phyloP scores from a whole-genome alignment of 2,329 filamentous ascomycete species.

The Colletotrichum chlorophyti region DNA sequence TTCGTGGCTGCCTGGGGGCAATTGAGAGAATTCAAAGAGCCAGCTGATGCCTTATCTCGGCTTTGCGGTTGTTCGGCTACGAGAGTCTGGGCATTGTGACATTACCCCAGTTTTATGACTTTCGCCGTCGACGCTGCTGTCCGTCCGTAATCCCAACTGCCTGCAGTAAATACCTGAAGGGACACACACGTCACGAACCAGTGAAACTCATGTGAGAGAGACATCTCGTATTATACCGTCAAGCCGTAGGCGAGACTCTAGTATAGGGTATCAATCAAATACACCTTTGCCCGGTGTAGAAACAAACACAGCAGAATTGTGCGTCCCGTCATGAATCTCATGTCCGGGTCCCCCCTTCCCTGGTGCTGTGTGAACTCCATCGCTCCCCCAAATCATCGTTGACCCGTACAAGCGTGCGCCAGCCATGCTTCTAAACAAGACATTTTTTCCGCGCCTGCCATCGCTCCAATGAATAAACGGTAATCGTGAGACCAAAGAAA shows the following conservation, averaged over 20 bases:
- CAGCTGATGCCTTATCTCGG: no score
- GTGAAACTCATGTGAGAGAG: not conserved
- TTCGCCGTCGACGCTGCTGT: not conserved
- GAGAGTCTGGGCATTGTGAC: not conserved
- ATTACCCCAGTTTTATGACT: not conserved
- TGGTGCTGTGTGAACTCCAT: no score
- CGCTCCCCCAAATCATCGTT: constrained; percentile 2
- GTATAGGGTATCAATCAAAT: constrained; percentile 26
- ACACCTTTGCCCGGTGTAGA: constrained; percentile 8
- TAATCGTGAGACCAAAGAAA: not conserved
- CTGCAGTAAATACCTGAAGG: not conserved
- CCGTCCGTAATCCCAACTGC: no score
- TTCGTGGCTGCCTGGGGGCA: constrained; percentile 3
- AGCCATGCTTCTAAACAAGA: constrained; percentile 12
- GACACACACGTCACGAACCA: no score
- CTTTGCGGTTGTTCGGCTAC: no score
- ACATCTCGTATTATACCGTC: constrained; percentile 6
- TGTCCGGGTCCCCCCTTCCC: not conserved
- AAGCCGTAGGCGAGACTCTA: not conserved
- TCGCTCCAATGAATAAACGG: not conserved
- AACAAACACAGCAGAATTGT: constrained; percentile 1
- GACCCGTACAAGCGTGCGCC: constrained; percentile 2
- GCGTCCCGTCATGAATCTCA: constrained; percentile 16
- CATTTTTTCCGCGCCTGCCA: not conserved
- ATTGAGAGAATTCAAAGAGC: no score